These are phyloP conservation scores for Paraphaeosphaeria sporulosa DNA, from an alignment of 2,329 filamentous ascomycete genomes.

Conservation along the genomic window DNA sequence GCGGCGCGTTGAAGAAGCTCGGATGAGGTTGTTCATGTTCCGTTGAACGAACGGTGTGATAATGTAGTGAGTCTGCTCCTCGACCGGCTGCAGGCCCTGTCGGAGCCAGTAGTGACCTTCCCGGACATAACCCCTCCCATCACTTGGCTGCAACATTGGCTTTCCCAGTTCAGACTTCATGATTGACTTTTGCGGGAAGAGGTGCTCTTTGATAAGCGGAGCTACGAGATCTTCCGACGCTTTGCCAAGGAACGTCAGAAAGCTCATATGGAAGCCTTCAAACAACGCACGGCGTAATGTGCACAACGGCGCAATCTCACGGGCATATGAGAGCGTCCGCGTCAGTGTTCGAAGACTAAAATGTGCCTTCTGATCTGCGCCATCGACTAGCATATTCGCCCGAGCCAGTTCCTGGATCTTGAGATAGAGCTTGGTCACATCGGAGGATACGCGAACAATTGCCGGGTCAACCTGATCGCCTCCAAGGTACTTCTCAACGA, in stretches of 20 bases:
- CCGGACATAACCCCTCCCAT: slow-evolving; percentile 79
- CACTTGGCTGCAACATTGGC: slow-evolving; percentile 77
- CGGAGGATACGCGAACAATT: slow-evolving; percentile 72
- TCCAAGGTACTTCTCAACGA: slow-evolving; percentile 88
- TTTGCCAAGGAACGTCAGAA: slow-evolving; percentile 84
- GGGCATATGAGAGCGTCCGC: slow-evolving; percentile 85
- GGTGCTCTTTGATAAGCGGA: slow-evolving; percentile 80
- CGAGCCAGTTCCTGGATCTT: slow-evolving; percentile 83
- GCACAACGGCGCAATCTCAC: slow-evolving; percentile 83
- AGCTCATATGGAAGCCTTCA: slow-evolving; percentile 98
- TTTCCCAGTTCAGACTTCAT: slow-evolving; percentile 77
- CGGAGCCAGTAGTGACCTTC: slow-evolving; percentile 93
- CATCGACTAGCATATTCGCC: slow-evolving; percentile 87
- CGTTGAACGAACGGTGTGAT: slow-evolving; percentile 94
- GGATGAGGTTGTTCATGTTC: slow-evolving; percentile 92
- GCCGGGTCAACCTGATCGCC: slow-evolving; percentile 72
- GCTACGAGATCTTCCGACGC: slow-evolving; percentile 81
- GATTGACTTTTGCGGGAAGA: slow-evolving; percentile 75
- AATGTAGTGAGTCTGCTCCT: slow-evolving; percentile 89
- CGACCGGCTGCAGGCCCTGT: slow-evolving; percentile 71
- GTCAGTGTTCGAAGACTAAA: slow-evolving; percentile 96
- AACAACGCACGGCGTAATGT: slow-evolving; percentile 85
- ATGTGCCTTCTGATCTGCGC: slow-evolving; percentile 93
- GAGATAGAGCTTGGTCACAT: slow-evolving; percentile 87
- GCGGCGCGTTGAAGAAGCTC: slow-evolving; percentile 87